Conservation (phyloP, 352 stramenopile species). For the Peronospora belbahrii region DNA sequence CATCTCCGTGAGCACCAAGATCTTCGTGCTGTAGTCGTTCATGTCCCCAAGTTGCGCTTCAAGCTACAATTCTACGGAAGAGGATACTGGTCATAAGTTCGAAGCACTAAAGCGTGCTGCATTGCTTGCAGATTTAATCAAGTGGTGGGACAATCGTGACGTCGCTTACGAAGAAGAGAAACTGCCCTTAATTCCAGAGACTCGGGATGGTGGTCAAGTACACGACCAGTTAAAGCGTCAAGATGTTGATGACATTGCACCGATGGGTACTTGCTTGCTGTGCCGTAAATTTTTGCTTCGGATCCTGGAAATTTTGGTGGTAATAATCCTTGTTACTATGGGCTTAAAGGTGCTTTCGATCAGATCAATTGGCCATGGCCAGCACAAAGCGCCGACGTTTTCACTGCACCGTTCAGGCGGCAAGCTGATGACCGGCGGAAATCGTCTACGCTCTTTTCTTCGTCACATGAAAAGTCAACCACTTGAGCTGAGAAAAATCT, state of each 20-base stretch:
- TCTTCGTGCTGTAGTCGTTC: constrained; percentile 5
- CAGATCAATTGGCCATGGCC: constrained; percentile 3
- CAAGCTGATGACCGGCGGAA: constrained; percentile 20
- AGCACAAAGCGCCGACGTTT: constrained; percentile 9
- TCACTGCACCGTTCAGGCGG: constrained; percentile 22
- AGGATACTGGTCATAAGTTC: neutral
- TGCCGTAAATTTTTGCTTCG: constrained; percentile 6
- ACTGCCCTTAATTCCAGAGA: constrained; percentile 10
- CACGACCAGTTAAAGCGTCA: neutral
- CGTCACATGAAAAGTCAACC: constrained; percentile 21
- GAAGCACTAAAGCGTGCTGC: constrained; percentile 6
- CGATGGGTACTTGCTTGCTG: neutral
- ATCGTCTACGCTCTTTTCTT: constrained; percentile 23
- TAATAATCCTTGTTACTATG: constrained; percentile 15
- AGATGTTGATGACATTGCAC: neutral
- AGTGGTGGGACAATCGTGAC: constrained; percentile 12
- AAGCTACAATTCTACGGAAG: constrained; percentile 6
- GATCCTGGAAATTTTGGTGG: constrained; percentile 17
- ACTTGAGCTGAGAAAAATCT: constrained; percentile 3
- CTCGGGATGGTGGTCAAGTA: neutral
- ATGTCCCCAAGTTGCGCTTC: constrained; percentile 7
- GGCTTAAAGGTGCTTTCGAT: constrained; percentile 15
- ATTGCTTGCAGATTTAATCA: constrained; percentile 10
- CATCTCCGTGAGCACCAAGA: constrained; percentile 1
- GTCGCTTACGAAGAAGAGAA: constrained; percentile 11